These are phyloP conservation scores for Immersiella caudata DNA, from an alignment of 495 filamentous ascomycete species.

Conservation along the genomic window DNA sequence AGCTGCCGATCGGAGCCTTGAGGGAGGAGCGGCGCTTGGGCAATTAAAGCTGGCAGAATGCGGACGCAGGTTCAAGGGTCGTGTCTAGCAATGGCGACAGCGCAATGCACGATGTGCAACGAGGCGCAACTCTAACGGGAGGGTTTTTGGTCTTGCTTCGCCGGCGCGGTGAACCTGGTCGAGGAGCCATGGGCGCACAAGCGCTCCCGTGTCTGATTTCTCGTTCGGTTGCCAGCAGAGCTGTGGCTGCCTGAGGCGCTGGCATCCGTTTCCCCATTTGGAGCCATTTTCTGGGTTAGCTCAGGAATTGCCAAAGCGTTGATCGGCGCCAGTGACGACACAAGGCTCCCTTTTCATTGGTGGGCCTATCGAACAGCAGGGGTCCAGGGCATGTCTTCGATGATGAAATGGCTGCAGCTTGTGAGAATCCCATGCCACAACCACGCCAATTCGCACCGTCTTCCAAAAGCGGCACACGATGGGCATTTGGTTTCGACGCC, in stretches of 20 bases:
- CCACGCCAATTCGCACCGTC: neutral
- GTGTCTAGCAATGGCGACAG: neutral
- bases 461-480: neutral
- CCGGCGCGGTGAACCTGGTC: neutral
- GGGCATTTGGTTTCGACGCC: neutral
- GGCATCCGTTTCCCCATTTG: neutral
- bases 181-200: neutral
- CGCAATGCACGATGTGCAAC: neutral
- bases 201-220: neutral
- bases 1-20: constrained; percentile 30
- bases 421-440: constrained; percentile 18
- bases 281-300: constrained; percentile 2
- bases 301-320: constrained; percentile 11
- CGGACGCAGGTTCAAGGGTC: neutral
- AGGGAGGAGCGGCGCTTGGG: neutral
- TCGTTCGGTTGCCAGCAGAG: neutral
- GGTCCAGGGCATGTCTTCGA: constrained; percentile 20
- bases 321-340: constrained; percentile 32
- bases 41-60: neutral
- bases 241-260: neutral
- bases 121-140: neutral
- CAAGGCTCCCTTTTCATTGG: constrained; percentile 19
- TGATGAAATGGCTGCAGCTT: constrained; percentile 31
- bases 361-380: constrained; percentile 2
- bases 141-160: neutral